Base-by-base conservation (phyloP, 371 early-diverging fungal species). In the Chytridium lagenaria region DNA sequence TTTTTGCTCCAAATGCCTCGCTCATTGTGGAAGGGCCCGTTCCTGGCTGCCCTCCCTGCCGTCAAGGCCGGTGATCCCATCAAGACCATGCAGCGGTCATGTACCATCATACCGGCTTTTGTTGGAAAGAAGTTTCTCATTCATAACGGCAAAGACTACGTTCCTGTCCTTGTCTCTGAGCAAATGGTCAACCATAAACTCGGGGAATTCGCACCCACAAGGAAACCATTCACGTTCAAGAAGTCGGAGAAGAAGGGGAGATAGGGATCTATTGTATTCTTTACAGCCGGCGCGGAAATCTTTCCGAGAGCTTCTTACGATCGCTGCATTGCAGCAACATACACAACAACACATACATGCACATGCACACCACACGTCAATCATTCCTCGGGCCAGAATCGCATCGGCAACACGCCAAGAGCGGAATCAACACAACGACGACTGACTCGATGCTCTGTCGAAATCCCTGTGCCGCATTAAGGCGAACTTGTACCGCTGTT, bases 111-210 rank as follows among this genome's bases (percentile, higher is more conserved):
- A 75, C 97, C 98, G 33, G 85, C 92, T 44, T 93, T 94, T 81
- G 93, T 98, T 69, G 96, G 96, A 44, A 86, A 91, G 59, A 92
- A 90, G 81, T 95, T 98, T 85, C 85, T 92, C 74, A 92, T 98
- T 34, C 98, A 98, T 83, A 98, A 96, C 77, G 98, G 98, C 69
- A 95, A 94, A 68, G 87, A 91, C 68, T 97, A 93, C 84, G 65
- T 92, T 30, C 95, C 95, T 19, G 88, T 98, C 26, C 81, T 84
- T 30, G 89, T 98, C 33, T 93, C 92, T 12, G 98, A 96, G 85
- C 94, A 95, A 75, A 98, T 97, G 97, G 93, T 97, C 74, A 95
- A 95, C n/a, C 93, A 92, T 78, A 96, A 95, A 79, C 85, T 98
- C 23, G 98, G 98, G 66, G 98, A 96, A 86, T 97, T 98, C 75